A percentile compares a stretch with the other conserved stretches of the same genome.
Evolutionary conservation across 192 early-diverging fungal genomes (phyloP).

Genomic region (Paraglomus occultum): DNA sequence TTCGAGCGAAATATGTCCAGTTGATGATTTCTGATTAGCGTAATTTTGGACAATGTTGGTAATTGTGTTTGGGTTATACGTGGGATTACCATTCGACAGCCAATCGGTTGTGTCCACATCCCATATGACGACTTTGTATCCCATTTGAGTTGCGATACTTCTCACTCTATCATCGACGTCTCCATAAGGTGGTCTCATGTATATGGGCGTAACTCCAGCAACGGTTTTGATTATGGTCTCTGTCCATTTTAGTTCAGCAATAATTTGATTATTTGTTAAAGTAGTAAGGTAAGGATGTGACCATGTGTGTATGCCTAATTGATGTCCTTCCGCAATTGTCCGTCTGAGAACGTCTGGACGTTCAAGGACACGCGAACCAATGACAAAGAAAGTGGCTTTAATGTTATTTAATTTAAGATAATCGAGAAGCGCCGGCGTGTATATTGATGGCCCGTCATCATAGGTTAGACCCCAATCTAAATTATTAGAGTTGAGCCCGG

Average conservation of each 20-base stretch:
- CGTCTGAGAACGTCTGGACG: constrained; percentile 39
- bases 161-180: constrained; percentile 73
- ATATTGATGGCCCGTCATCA: constrained; percentile 50
- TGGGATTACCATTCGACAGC: neutral
- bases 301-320: constrained; percentile 62
- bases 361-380: constrained; percentile 42
- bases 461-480: constrained; percentile 49
- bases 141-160: constrained; percentile 56
- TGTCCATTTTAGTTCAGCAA: constrained; percentile 62
- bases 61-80: constrained; percentile 4
- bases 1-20: constrained; percentile 41
- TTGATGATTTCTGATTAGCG: constrained; percentile 26
- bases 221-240: constrained; percentile 49
- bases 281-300: constrained; percentile 53
- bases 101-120: constrained; percentile 30
- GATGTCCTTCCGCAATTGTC: constrained; percentile 35
- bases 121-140: constrained; percentile 40
- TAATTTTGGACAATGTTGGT: neutral
- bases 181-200: constrained; percentile 56
- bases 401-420: constrained; percentile 36
- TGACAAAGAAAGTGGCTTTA: constrained; percentile 48
- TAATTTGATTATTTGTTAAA: constrained; percentile 58
- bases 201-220: constrained; percentile 46
- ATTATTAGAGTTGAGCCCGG: too few species aligned
- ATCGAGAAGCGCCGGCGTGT: constrained; percentile 40